Base-by-base conservation (phyloP, 2,329 filamentous ascomycete genomes). In the Ophiosphaerella narmari region DNA sequence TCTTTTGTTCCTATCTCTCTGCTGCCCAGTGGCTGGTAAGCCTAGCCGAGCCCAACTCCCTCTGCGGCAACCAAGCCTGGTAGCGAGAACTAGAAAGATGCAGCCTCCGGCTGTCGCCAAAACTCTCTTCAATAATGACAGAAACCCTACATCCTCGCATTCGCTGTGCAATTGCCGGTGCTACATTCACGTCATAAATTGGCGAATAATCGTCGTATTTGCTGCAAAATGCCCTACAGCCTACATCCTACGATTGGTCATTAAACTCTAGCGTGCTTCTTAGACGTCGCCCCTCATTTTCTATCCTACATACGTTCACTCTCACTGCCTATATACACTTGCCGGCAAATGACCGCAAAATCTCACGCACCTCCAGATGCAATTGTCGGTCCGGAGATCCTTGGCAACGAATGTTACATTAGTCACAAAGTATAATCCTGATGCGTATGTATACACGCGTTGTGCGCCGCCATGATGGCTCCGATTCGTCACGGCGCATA, bases 341-440 rank as follows among this genome's bases (percentile, higher is more conserved):
- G 11, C 29, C 33, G 32, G 33, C 23, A 44, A 32, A 44, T 37
- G 21, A 16, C 21, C 13, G 43, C 24, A 45, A 16, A 2, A 23
- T 13, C 12, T 23, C 12, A 23, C 12, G 36, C 36, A 32, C 14
- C 6, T 26, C 9, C 9, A n/a, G 11, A 38, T 16, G 26, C 43
- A 38, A 24, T 23, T 32, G 14, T 39, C 31, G 43, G 23, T 32
- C 23, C 34, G 38, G 40, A 23, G 16, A 42, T 32, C 40, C 33
- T 23, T 42, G 40, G 29, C 31, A 42, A 34, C 29, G 29, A 18
- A 14, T 14, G n/a, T 14, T 23, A 31, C 40, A 42, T 21, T 42
- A 42, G 40, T 29, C n/a, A 26, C 40, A 33, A 42, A 42, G 29
- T 34, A 29, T 42, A 42, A 42, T 42, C 40, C 40, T 42, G 24